Conservation (phyloP, 2,329 filamentous ascomycete species). For the Ceratocystis alfenasii region DNA sequence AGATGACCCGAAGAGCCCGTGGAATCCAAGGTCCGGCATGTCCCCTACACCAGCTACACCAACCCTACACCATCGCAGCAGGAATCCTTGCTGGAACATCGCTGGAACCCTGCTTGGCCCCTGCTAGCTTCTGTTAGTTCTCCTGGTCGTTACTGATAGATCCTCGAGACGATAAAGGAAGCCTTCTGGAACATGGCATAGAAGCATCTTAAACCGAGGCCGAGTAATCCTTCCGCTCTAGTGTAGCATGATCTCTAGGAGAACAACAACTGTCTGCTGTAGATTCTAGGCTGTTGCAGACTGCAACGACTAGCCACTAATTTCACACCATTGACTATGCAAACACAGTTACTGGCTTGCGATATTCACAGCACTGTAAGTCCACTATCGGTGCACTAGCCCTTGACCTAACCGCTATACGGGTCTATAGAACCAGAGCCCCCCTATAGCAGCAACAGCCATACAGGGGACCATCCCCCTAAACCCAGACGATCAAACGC, state of each 20-base stretch:
- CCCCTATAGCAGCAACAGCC: slow-evolving; percentile 1
- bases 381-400: not conserved
- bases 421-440: not conserved
- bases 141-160: slow-evolving; percentile 1
- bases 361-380: too few relatives aligned
- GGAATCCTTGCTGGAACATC: not conserved
- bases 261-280: too few relatives aligned
- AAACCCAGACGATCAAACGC: not conserved
- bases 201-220: slow-evolving; percentile 10
- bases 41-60: slow-evolving; percentile 7
- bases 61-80: too few relatives aligned
- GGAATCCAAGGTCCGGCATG: slow-evolving; percentile 1
- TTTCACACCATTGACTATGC: not conserved
- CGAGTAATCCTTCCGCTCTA: not conserved
- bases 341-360: too few relatives aligned
- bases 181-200: slow-evolving; percentile 18
- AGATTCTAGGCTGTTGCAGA: too few relatives aligned
- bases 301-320: too few relatives aligned
- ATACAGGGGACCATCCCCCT: not conserved
- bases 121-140: too few relatives aligned
- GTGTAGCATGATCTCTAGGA: not conserved
- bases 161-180: slow-evolving; percentile 1
- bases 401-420: not conserved
- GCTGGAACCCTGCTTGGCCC: too few relatives aligned
- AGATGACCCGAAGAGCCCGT: slow-evolving; percentile 10